Base-by-base conservation (phyloP, 768 basidiomycete species). In the Agaricus subrufescens region DNA sequence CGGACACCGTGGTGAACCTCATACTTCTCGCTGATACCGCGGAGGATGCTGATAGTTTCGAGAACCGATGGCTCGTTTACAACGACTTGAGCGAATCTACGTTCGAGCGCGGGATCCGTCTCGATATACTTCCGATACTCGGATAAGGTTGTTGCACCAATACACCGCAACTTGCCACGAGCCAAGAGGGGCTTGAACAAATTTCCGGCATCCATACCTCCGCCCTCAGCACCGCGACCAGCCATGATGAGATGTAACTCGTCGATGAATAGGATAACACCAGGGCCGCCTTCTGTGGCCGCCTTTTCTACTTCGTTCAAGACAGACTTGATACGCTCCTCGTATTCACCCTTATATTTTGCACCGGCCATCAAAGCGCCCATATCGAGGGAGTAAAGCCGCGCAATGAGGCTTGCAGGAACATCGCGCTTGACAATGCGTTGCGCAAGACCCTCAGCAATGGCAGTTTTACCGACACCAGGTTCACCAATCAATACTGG, bases 401-500 rank as follows among this genome's bases (percentile, higher is more conserved):
- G 83, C 3, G 83, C 81, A 48, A 93, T 77, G 29, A 95, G 72
- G 62, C 77, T 80, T 25, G 80, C 78, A 23, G 93, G 93, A 6
- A 94, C 92, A 71, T 98, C 95, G 48, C 94, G 85, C 62, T 94
- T 93, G 63, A 97, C 84, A 58, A 98, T 96, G 46, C 96, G 85
- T 67, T 96, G 95, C 0, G 96, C 95, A 5, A 99, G 85, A 40
- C 94, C 94, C 76, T 99, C 96, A 5, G 87, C 93, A 52, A 98
- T 91, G 25, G 93, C 85, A 0, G 95, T 97, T 74, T 99, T 99
- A 3, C 96, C 96, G 25, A 96, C 94, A 69, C 96, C 90, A 46
- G 90, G 91, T 71, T 92, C 93, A 59, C 94, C 95, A 62, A 98
- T 93, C 26, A 98, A 84, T 40, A 97, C 92, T n/a, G 96, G 94